These are phyloP conservation scores for Fusarium udum DNA, from an alignment of 2,329 filamentous ascomycete species.

Conservation along the genomic window DNA sequence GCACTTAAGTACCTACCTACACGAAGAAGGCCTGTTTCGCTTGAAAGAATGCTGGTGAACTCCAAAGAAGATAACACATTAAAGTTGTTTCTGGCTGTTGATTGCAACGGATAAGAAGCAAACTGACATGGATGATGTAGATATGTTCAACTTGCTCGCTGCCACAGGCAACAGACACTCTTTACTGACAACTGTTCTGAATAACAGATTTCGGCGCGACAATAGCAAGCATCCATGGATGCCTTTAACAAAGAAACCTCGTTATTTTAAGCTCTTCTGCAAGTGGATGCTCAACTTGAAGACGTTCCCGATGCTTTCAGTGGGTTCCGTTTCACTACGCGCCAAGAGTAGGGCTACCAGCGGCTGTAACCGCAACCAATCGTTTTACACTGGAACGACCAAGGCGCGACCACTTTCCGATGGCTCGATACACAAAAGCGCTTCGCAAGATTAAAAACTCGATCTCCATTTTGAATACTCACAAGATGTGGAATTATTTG, in stretches of 20 bases:
- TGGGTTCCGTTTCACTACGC: conserved; percentile 27
- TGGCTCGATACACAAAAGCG: conserved; percentile 23
- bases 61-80: neutral
- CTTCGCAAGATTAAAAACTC: conserved; percentile 18
- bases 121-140: neutral
- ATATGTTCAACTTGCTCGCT: neutral
- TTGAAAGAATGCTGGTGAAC: neutral
- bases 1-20: neutral
- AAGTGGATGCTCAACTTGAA: neutral
- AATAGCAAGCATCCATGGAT: neutral
- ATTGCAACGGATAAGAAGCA: neutral
- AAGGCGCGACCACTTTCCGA: conserved; percentile 2
- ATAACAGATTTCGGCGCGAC: too few species aligned
- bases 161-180: too few species aligned
- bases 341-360: conserved; percentile 14
- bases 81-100: neutral
- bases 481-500: neutral
- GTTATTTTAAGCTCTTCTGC: conserved; percentile 13
- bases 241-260: neutral
- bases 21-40: neutral
- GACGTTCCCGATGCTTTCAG: neutral
- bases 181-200: neutral
- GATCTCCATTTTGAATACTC: neutral
- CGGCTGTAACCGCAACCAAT: conserved; percentile 25
- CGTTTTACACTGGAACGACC: conserved; percentile 16